Base-by-base conservation (phyloP, 345 rosid genomes). In the Arabis hirsuta region DNA sequence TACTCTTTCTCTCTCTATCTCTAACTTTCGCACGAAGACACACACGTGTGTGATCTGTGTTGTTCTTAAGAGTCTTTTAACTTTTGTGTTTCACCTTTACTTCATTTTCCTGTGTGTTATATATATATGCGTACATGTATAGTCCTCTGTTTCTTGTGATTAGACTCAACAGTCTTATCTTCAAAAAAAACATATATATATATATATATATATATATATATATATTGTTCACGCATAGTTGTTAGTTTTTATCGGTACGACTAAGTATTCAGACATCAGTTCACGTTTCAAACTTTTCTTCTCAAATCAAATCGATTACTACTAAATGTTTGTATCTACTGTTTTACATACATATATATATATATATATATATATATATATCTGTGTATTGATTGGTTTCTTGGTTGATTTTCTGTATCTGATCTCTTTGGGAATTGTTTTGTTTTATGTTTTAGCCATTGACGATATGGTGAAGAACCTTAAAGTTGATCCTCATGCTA, bases 391-490 rank as follows among this genome's bases (percentile, higher is more conserved):
- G 74, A 34, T 71, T 34, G 41, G 58, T 65, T 56, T 57, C 44
- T 63, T 41, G 14, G 9, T 12, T 3, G 12, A 3, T 65, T 50
- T 50, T 20, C 22, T 50, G 16, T 58, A 29, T 76, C 51, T 58
- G 38, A 58, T 58, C 47, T 58, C 46, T 41, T 27, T 9, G 27
- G 4, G 3, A 0, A 36, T 53, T 26, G 45, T 54, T 61, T 10
- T 32, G 7, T 61, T 51, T 24, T 50, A 16, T 62, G 70, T 55
- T 67, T 63, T 74, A 80, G 83, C 68, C 9, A 24, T 32, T 51
- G 76, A 77, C 72, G 50, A 75, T 47, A 78, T 78, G 82, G 82
- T 72, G 80, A 72, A 67, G 77, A 74, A 53, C 44, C 77, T 75
- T 41, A 75, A 78, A 73, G 72, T 78, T 3, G 82, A 82, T 69